Evolutionary conservation across 371 early-diverging fungal genomes (phyloP).

Genomic region (Mucor ambiguus): DNA sequence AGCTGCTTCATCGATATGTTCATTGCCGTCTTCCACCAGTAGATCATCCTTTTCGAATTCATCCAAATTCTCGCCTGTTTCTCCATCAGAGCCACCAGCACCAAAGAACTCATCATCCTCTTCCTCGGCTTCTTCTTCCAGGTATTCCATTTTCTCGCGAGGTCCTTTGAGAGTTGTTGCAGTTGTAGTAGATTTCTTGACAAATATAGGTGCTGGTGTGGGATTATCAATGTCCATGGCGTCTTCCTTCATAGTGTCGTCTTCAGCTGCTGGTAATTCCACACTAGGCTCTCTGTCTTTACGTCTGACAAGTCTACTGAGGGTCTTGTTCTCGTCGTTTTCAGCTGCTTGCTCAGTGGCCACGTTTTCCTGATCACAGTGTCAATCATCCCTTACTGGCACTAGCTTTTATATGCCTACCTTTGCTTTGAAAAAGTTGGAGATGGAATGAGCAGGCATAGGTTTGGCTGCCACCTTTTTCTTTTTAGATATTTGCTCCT

Average conservation of each 20-base stretch:
- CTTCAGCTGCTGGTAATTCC: background rate
- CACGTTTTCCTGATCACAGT: background rate
- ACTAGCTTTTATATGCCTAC: background rate
- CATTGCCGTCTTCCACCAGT: conserved; percentile 44
- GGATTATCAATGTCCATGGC: conserved; percentile 19
- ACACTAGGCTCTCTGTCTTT: conserved; percentile 1
- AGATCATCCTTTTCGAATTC: conserved; percentile 48
- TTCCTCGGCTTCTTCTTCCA: conserved; percentile 54
- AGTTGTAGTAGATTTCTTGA: background rate
- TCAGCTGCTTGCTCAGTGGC: background rate
- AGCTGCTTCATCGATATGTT: conserved; percentile 39
- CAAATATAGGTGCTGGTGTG: background rate
- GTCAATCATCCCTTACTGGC: background rate
- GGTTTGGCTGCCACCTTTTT: conserved; percentile 13
- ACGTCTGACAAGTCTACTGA: conserved; percentile 26
- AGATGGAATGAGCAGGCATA: conserved; percentile 28
- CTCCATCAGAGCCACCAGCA: conserved; percentile 40
- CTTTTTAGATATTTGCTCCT: background rate
- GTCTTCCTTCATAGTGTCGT: conserved; percentile 3
- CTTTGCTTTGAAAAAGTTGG: conserved; percentile 28
- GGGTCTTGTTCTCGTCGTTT: conserved; percentile 9
- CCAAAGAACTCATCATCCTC: conserved; percentile 55
- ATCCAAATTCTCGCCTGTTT: conserved; percentile 40
- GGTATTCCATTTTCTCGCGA: conserved; percentile 28
- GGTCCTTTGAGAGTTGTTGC: background rate